Evolutionary conservation across 177 flowering plant species (phyloP).

Genomic region (Vitis hybrid): DNA sequence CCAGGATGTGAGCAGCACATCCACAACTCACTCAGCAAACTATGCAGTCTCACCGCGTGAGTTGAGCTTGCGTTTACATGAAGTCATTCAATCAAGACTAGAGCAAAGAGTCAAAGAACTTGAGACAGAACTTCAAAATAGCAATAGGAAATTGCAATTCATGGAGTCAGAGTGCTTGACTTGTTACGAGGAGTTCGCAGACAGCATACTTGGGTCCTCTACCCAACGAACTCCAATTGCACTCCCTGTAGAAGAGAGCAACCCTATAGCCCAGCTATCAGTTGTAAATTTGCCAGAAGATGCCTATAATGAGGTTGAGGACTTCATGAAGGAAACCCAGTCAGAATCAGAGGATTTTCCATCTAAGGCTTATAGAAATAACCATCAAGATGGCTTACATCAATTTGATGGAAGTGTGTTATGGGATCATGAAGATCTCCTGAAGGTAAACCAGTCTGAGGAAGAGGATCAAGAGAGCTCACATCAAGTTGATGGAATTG

Average conservation of each 20-base stretch:
- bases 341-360: conserved; percentile 40
- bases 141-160: conserved; percentile 39
- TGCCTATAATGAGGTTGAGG: conserved; percentile 62
- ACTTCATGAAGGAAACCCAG: conserved; percentile 34
- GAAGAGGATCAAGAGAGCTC: conserved; percentile 6
- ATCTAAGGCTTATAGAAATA: conserved; percentile 2
- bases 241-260: conserved; percentile 13
- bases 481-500: conserved; percentile 2
- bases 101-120: conserved; percentile 62
- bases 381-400: conserved; percentile 9
- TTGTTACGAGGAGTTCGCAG: conserved; percentile 27
- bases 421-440: conserved; percentile 2
- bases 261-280: conserved; percentile 31
- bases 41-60: conserved; percentile 65
- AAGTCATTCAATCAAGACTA: conserved; percentile 58
- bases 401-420: conserved; percentile 3
- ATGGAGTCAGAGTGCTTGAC: conserved; percentile 36
- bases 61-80: conserved; percentile 61
- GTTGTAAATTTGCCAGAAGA: conserved; percentile 56
- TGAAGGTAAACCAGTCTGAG: no score
- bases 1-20: conserved; percentile 31
- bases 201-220: conserved; percentile 26
- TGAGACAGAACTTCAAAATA: conserved; percentile 51
- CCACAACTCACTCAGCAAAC: conserved; percentile 42
- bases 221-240: conserved; percentile 25